These are phyloP conservation scores for Xylariomycetidae sp. DNA, from an alignment of 2,329 filamentous ascomycete species.

Conservation along the genomic window DNA sequence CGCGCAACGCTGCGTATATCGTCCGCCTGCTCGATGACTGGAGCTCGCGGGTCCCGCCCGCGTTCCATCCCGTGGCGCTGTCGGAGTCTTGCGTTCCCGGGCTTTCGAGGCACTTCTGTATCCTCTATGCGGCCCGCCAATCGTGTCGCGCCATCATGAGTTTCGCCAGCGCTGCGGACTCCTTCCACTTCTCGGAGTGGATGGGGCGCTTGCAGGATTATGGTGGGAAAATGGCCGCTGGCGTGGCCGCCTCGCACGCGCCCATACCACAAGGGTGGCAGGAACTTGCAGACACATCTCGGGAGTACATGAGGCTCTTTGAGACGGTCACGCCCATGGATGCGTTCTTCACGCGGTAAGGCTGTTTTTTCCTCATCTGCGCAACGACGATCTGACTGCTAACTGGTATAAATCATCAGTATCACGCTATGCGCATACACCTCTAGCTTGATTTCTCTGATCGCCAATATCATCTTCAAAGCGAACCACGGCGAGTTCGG, in stretches of 20 bases:
- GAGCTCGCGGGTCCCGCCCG: constrained; percentile 4
- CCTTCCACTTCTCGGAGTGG: constrained; percentile 15
- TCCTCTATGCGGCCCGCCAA: constrained; percentile 9
- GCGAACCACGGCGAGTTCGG: not conserved
- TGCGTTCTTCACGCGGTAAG: constrained; percentile 9
- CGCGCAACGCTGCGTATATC: constrained; percentile 13
- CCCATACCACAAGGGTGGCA: constrained; percentile 25
- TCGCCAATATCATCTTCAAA: constrained; percentile 10
- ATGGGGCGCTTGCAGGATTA: constrained; percentile 7
- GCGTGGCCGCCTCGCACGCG: constrained; percentile 3
- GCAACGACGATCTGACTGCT: not conserved
- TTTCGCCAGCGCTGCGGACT: constrained; percentile 10
- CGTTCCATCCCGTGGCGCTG: constrained; percentile 6
- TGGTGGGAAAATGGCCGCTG: constrained; percentile 19
- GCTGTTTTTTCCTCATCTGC: not conserved
- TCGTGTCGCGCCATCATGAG: constrained; percentile 10
- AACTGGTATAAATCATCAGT: constrained; percentile 1
- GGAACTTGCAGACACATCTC: constrained; percentile 28
- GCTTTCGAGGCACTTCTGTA: constrained; percentile 11
- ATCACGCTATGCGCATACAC: constrained; percentile 12
- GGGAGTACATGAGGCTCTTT: constrained; percentile 30
- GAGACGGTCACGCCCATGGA: constrained; percentile 11
- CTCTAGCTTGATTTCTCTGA: constrained; percentile 10
- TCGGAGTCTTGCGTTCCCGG: not conserved
- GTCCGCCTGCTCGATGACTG: constrained; percentile 8